Evolutionary conservation across 2,329 filamentous ascomycete species (phyloP), one percentile per base, ranked within the genome.

Genomic region (Colletotrichum lupini): DNA sequence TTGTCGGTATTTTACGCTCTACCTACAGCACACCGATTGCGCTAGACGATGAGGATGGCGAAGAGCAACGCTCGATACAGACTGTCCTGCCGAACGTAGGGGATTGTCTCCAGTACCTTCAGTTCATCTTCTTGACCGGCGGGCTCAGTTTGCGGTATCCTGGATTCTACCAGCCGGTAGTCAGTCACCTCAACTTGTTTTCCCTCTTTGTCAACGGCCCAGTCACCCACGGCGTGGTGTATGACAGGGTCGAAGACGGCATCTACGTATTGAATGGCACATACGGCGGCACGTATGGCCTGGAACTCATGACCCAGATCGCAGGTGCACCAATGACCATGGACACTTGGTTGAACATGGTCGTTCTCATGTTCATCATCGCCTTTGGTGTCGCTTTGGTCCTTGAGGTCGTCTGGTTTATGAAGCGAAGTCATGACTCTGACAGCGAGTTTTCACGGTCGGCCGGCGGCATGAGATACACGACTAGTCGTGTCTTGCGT

Each of bases 71-170:
- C 62, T 28, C 60, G 4, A 46, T 64, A 62, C 67, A 58, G 26
- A 61, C 74, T 22, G 49, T 76, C 30, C 75, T 78, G 6, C 77
- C 76, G 3, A 73, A 75, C 5, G 74, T 79, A 11, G 77, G 76
- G 19, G 76, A 95, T 78, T 95, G 92, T 77, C 83, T 95, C 46
- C 91, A 93, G 77, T 94, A 95, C 79, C 88, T 95, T 14, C 93
- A 95, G 77, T 95, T 94, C 78, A 86, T 93, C 62, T 91, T 94
- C 58, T 84, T 95, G 73, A 91, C 92, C 0, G 92, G 92, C 4
- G 89, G 90, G 16, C 84, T 95, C 60, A 92, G 89, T n/a, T 81
- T 95, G 65, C 87, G 89, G 56, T 94, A 94, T 76, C 93, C 93
- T 0, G 93, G 93, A 1, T 95, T 91, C 78, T 93, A 92, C 74